phyloP scores from a whole-genome alignment of 2,329 filamentous ascomycete species.

The Xenosphaeropsis pyriputrescens region DNA sequence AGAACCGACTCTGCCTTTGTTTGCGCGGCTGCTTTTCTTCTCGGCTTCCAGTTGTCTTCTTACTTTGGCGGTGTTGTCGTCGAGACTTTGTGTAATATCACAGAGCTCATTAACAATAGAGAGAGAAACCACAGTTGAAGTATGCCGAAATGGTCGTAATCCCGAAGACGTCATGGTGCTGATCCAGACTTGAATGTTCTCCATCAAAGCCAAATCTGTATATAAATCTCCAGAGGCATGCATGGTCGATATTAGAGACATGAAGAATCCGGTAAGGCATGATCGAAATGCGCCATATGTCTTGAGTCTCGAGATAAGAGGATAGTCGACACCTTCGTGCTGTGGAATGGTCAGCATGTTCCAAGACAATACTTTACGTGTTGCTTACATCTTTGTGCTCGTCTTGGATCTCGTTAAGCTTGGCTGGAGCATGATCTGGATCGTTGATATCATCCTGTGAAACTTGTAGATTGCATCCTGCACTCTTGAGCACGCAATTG shows the following conservation, averaged over 20 bases:
- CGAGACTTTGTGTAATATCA: conserved; percentile 54
- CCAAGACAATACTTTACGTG: background rate
- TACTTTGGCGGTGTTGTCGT: conserved; percentile 57
- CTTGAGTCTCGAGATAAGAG: conserved; percentile 71
- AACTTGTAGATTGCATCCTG: conserved; percentile 70
- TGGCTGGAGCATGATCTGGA: conserved; percentile 69
- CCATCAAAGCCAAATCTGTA: conserved; percentile 59
- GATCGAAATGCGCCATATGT: conserved; percentile 65
- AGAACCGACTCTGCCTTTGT: conserved; percentile 63
- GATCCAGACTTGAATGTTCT: conserved; percentile 84
- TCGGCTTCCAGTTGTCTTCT: conserved; percentile 70
- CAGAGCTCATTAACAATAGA: conserved; percentile 69
- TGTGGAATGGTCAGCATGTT: conserved; percentile 15
- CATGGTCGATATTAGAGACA: conserved; percentile 59
- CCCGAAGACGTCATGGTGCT: conserved; percentile 79
- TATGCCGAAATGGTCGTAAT: conserved; percentile 85
- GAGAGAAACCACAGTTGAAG: conserved; percentile 72
- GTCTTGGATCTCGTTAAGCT: conserved; percentile 72
- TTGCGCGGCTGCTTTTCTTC: conserved; percentile 56
- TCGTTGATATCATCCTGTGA: conserved; percentile 76
- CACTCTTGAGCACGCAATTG: conserved; percentile 53
- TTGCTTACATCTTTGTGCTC: conserved; percentile 62
- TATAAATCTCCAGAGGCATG: conserved; percentile 76
- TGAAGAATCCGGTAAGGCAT: conserved; percentile 65
- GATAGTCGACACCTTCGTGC: conserved; percentile 79